These are phyloP conservation scores for Articulospora tetracladia DNA, from an alignment of 495 filamentous ascomycete species.

Conservation along the genomic window DNA sequence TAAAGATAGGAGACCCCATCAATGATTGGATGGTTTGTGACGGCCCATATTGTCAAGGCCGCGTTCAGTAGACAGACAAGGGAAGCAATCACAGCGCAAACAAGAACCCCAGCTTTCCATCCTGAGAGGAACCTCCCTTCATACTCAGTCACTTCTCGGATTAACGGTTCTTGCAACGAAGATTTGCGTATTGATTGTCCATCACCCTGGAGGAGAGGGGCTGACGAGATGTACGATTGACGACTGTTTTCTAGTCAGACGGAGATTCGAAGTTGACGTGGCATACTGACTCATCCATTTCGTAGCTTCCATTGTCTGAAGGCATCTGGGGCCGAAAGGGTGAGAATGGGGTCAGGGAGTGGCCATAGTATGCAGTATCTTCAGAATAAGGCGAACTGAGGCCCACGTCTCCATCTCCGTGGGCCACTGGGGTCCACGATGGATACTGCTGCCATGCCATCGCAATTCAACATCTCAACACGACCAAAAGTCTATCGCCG, in stretches of 20 bases:
- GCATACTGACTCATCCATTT: background rate
- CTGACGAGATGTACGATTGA: conserved; percentile 2
- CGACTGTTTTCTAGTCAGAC: background rate
- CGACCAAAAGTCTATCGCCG: background rate
- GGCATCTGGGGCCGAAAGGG: background rate
- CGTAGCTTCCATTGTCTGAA: background rate
- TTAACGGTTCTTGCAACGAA: background rate
- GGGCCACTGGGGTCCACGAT: conserved; percentile 5
- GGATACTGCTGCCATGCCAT: background rate
- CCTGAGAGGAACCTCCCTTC: conserved; percentile 1
- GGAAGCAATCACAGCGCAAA: conserved; percentile 6
- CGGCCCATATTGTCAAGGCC: conserved; percentile 12
- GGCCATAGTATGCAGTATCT: background rate
- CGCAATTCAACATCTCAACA: background rate
- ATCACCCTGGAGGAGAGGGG: conserved; percentile 2
- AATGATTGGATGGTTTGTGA: background rate
- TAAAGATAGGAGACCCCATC: conserved; percentile 9
- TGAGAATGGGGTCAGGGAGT: background rate
- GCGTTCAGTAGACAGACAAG: conserved; percentile 12
- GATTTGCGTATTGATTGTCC: background rate
- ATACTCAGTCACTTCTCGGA: background rate
- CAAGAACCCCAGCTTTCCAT: conserved; percentile 15
- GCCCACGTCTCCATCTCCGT: background rate
- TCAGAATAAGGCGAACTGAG: background rate
- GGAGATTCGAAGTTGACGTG: no score